These are phyloP conservation scores for Eutypella sp. DNA, from an alignment of 2,329 filamentous ascomycete species.

Conservation along the genomic window DNA sequence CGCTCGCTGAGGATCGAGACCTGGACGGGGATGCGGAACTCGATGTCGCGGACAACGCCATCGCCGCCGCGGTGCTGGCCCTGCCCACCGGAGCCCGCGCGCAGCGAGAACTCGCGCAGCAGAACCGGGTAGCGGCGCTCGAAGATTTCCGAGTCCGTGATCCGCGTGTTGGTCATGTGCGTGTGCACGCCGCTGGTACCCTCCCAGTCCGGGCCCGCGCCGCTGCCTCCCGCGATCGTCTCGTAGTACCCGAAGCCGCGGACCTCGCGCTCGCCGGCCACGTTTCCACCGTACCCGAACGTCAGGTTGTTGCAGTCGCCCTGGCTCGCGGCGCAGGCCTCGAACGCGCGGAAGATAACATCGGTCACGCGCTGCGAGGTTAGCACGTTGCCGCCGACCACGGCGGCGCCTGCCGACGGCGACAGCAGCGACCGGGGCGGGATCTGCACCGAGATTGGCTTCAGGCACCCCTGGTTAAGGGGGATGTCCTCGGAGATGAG, in stretches of 20 bases:
- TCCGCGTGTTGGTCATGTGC: slow-evolving; percentile 75
- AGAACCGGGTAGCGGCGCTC: slow-evolving; percentile 69
- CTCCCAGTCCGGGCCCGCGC: slow-evolving; percentile 64
- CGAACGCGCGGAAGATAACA: slow-evolving; percentile 70
- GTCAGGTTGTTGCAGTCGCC: slow-evolving; percentile 76
- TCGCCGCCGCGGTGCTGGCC: slow-evolving; percentile 64
- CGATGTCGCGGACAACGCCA: slow-evolving; percentile 66
- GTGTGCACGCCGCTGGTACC: slow-evolving; percentile 66
- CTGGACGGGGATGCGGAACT: slow-evolving; percentile 66
- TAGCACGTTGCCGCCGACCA: slow-evolving; percentile 73
- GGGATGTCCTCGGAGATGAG: slow-evolving; percentile 73
- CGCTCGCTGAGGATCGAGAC: slow-evolving; percentile 70
- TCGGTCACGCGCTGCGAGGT: slow-evolving; percentile 73
- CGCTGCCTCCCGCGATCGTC: slow-evolving; percentile 69
- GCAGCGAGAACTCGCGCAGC: slow-evolving; percentile 59
- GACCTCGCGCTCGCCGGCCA: slow-evolving; percentile 46
- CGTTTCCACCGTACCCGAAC: slow-evolving; percentile 67
- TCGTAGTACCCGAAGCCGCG: slow-evolving; percentile 77
- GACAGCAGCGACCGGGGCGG: slow-evolving; percentile 64
- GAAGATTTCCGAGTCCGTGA: slow-evolving; percentile 70
- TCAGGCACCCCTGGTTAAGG: slow-evolving; percentile 71
- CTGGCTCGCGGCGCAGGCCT: slow-evolving; percentile 67
- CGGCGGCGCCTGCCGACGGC: slow-evolving; percentile 66
- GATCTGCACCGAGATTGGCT: slow-evolving; percentile 65
- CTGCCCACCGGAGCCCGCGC: slow-evolving; percentile 52